Evolutionary conservation across 306 rosid genomes (phyloP), one percentile per base, ranked within the genome.

Genomic region (peach (Prunus persica)): DNA sequence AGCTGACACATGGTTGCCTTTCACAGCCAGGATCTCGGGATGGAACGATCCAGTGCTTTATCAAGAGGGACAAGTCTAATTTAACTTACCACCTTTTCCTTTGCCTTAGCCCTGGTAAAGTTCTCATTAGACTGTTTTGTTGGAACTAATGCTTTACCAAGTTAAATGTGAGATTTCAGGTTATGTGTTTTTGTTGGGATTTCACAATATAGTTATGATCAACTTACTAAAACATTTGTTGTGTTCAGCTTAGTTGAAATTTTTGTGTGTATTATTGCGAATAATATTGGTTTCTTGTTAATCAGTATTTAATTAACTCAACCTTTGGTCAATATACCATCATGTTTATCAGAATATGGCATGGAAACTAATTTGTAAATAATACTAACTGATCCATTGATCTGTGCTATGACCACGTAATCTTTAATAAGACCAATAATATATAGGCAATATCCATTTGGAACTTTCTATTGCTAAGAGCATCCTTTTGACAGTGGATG

Each of bases 51-150:
- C 96, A 93, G 85, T 93, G 98, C 85, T 93, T 91, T 81, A 93
- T 93, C 68, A 93, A 89, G 87, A 89, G 98, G 87, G 95, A 93
- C 87, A 93, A 91, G 83, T 89, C 93, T n/a, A 91, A 88, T 71
- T 74, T 91, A 67, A 89, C 96, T 22, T 93, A 91, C 81, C 98
- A 84, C 80, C 97, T 93, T 67, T 93, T 76, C 82, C 96, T 93
- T 60, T 89, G 97, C 84, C 97, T 93, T 73, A 89, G 98, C 79
- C 97, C 93, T 52, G 91, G 98, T 91, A 82, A 86, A 89, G 25
- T 58, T 68, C 13, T 62, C 52, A 65, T 68, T 72, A 67, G n/a
- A 45, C 25, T 41, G 47, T 60, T 76, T 54, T 76, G 34, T 61
- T 86, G 43, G 50, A 27, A 12, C 60, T 20, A 34, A 8, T 20